Evolutionary conservation across 768 basidiomycete species (phyloP).

Genomic region (Termitomyces titanicus): DNA sequence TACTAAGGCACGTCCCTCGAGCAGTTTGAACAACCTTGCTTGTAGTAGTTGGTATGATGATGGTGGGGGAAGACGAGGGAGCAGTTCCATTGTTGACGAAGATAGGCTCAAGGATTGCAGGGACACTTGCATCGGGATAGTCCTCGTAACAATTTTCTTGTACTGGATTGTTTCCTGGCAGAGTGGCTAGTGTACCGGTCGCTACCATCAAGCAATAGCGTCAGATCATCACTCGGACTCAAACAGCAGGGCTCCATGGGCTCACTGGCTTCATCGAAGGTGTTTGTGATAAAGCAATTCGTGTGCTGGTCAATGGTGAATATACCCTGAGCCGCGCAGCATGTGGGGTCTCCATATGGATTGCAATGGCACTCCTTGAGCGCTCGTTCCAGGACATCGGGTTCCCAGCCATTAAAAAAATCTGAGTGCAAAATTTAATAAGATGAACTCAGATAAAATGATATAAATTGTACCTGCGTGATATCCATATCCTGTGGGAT

Average conservation of each 20-base stretch:
- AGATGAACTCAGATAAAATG: background rate
- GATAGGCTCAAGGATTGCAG: constrained; percentile 23
- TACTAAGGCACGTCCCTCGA: constrained; percentile 21
- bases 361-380: constrained; percentile 40
- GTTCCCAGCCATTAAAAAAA: constrained; percentile 47
- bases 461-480: constrained; percentile 28
- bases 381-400: constrained; percentile 38
- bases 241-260: background rate
- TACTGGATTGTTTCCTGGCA: constrained; percentile 28
- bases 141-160: constrained; percentile 24
- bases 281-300: constrained; percentile 30
- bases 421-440: constrained; percentile 17
- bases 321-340: constrained; percentile 22
- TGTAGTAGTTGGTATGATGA: constrained; percentile 19
- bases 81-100: constrained; percentile 19
- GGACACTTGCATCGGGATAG: constrained; percentile 22
- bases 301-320: constrained; percentile 29
- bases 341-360: constrained; percentile 25
- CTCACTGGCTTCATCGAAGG: constrained; percentile 32
- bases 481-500: constrained; percentile 42
- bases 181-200: constrained; percentile 12
- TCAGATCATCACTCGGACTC: background rate
- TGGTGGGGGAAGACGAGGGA: constrained; percentile 8
- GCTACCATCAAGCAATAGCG: background rate
- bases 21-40: constrained; percentile 17